A percentile compares a stretch with the other conserved stretches of the same genome.
Conservation (phyloP, 1,139 yeast genomes). For the Suhomyces bribrorum region DNA sequence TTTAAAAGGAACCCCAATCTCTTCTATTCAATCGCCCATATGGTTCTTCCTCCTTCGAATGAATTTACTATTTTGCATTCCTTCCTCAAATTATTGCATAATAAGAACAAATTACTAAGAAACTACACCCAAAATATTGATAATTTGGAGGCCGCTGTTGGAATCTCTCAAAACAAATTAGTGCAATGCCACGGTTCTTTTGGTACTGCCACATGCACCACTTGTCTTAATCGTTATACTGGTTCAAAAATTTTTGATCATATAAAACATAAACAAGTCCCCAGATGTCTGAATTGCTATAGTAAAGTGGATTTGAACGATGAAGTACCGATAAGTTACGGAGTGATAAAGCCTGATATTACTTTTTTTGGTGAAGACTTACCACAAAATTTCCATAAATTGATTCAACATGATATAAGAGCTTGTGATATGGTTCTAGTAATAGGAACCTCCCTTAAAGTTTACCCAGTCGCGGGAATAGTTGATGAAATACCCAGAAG, state of each 20-base stretch:
- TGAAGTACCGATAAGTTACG: conserved; percentile 23
- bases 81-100: conserved; percentile 73
- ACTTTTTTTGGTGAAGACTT: conserved; percentile 91
- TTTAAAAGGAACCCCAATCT: conserved; percentile 78
- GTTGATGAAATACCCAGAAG: conserved; percentile 65
- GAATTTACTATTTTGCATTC: conserved; percentile 81
- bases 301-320: conserved; percentile 19
- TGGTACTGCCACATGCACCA: conserved; percentile 83
- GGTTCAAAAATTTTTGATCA: conserved; percentile 68
- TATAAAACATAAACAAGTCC: conserved; percentile 61
- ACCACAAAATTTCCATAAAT: conserved; percentile 43
- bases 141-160: conserved; percentile 85
- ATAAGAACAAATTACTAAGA: conserved; percentile 74
- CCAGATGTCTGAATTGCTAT: conserved; percentile 74
- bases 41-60: conserved; percentile 73
- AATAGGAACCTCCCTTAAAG: conserved; percentile 91
- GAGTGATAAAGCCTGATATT: conserved; percentile 88
- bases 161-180: conserved; percentile 64
- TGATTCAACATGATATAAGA: conserved; percentile 18
- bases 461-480: conserved; percentile 93
- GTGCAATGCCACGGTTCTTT: conserved; percentile 97
- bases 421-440: conserved; percentile 78
- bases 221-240: conserved; percentile 67
- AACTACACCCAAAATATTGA: conserved; percentile 96
- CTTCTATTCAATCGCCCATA: conserved; percentile 84